Base-by-base conservation (phyloP, 345 rosid species). In the Pistacia atlantica region DNA sequence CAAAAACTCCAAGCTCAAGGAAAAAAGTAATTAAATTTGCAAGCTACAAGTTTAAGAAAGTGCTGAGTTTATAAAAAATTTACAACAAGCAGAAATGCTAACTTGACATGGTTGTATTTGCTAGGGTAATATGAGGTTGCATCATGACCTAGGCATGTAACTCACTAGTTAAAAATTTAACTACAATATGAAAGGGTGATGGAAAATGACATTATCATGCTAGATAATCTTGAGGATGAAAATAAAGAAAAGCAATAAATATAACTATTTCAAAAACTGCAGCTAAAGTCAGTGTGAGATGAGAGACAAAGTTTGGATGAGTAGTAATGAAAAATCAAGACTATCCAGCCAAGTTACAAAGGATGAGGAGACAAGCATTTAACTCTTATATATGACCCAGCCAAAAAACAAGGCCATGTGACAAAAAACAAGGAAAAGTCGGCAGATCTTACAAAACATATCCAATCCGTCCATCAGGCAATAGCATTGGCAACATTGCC, bases 401-500 rank as follows among this genome's bases (percentile, higher is more conserved):
- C 42, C 42, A 46, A 69, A 25, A 13, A 68, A 49, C 25, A 42
- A 45, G 79, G 22, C 45, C 35, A 20, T 20, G 17, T 10, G 28
- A 67, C 62, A 72, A 74, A 54, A 61, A 35, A 31, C 48, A 11
- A 73, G 25, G 22, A 59, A 28, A 62, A 48, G 61, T 52, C 71
- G 46, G 69, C 11, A 73, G 69, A 58, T 80, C 99, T 92, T 80
- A 96, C 99, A 93, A 82, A 76, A 92, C 97, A 58, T 96, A 93
- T 86, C 98, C 99, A 49, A 96, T 86, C 82, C 98, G 89, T 81
- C 98, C 99, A 79, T 96, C 97, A 31, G 98, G 99, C 70, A 96
- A 81, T 87, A 96, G 89, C 91, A 96, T 93, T 33, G 97, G 98
- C 95, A 90, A 84, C 99, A 96, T 96, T 54, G 98, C 87, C 98